Evolutionary conservation across 2,329 filamentous ascomycete species (phyloP), one percentile per base, ranked within the genome.

Genomic region (Chaetoscypha palmicola): DNA sequence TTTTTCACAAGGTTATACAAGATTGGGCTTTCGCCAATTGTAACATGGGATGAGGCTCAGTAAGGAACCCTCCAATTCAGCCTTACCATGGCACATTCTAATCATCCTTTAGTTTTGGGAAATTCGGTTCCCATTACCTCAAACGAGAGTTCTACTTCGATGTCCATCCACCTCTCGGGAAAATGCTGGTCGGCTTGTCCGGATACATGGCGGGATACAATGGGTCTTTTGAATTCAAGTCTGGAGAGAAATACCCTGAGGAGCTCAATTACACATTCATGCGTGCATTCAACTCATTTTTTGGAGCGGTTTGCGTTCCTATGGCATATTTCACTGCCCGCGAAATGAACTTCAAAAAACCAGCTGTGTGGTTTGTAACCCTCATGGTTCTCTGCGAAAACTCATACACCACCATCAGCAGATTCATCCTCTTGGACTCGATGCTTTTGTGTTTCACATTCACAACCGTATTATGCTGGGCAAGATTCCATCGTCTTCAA

Each of bases 141-240:
- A 96, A 98, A 68, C 87, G 91, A 66, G 92, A 98, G 68, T 96
- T 97, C 74, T 98, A 98, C 76, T 98, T 98, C 70, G 87, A 94
- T 74, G 73, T 94, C 46, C 87, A 94, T 67, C 92, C 92, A 53
- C 92, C 92, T 43, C 80, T 98, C 49, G 92, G 92, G 64, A 98
- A 98, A 74, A 97, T 98, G 80, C 81, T 98, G 45, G 91, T 98
- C 57, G 92, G 92, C 51, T 76, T 98, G 40, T 97, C 92, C 5
- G 92, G 92, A 63, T 94, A 94, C 62, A 76, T 98, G 49, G 94
- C 91, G 55, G 91, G 91, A 54, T 98, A 98, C 74, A 98, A 98
- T 71, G 92, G 92, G 46, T 94, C 91, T 3, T 98, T 98, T 68
- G 92, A 98, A 63, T 98, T 98, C 77, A 98, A 98, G 68, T 97